A percentile compares a stretch with the other conserved stretches of the same genome.
Conservation (phyloP, 208 protist genomes). For the Leishmania guyanensis region DNA sequence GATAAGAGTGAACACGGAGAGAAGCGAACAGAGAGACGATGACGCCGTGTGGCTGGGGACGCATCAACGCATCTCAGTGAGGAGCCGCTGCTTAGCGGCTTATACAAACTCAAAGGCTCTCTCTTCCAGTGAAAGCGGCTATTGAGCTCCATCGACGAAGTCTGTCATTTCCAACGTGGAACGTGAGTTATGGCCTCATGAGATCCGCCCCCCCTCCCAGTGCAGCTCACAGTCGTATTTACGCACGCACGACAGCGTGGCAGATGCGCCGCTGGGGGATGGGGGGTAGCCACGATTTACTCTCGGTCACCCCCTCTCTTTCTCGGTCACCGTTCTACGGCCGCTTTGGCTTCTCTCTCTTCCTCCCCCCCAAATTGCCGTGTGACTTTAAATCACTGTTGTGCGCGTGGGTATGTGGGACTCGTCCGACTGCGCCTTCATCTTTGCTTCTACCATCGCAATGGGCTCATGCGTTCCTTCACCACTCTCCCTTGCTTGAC, state of each 20-base stretch:
- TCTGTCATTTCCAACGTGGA: neutral
- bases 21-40: neutral
- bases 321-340: neutral
- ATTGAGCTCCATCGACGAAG: neutral
- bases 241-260: neutral
- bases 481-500: neutral
- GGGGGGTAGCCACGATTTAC: neutral
- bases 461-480: neutral
- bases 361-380: neutral
- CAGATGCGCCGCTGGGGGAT: neutral
- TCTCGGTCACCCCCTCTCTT: neutral
- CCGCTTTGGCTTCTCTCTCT: neutral
- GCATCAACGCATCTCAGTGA: neutral
- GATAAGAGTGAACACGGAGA: neutral
- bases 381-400: neutral
- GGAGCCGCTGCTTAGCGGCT: neutral
- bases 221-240: neutral
- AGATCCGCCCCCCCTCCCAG: no score
- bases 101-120: neutral
- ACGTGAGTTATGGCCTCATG: no score
- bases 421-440: neutral
- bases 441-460: neutral
- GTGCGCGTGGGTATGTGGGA: neutral
- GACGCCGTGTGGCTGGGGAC: neutral
- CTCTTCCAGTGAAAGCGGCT: neutral